Evolutionary conservation across 225 moss, liverwort and hornwort species (phyloP).

Genomic region (Pseudoscleropodium purum): DNA sequence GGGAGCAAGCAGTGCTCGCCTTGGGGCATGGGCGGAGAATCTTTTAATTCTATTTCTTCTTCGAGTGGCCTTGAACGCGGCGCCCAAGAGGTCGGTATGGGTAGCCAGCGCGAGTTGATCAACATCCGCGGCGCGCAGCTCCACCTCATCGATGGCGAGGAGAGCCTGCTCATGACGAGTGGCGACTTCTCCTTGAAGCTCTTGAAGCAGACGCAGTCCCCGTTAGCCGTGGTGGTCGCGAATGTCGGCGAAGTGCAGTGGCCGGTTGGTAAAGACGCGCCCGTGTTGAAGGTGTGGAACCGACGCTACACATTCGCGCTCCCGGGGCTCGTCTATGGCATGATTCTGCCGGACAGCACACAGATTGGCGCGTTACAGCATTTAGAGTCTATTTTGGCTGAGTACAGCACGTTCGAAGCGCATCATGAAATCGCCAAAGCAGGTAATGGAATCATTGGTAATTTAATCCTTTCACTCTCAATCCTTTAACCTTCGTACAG

Average conservation of each 20-base stretch:
- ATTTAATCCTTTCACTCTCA: neutral
- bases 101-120: slow-evolving; percentile 49
- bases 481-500: too few species aligned
- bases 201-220: slow-evolving; percentile 53
- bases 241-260: slow-evolving; percentile 77
- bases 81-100: slow-evolving; percentile 1
- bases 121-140: slow-evolving; percentile 43
- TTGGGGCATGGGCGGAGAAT: slow-evolving; percentile 46
- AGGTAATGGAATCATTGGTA: neutral
- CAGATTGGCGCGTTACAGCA: slow-evolving; percentile 12
- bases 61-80: neutral
- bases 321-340: slow-evolving; percentile 61
- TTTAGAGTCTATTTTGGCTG: slow-evolving; percentile 30
- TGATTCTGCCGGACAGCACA: slow-evolving; percentile 47
- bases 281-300: slow-evolving; percentile 53
- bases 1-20: neutral
- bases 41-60: neutral
- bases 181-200: slow-evolving; percentile 64
- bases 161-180: slow-evolving; percentile 59
- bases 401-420: slow-evolving; percentile 53
- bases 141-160: slow-evolving; percentile 66
- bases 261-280: slow-evolving; percentile 84
- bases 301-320: slow-evolving; percentile 62
- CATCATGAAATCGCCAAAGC: slow-evolving; percentile 46
- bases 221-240: slow-evolving; percentile 61